Evolutionary conservation across 2,329 filamentous ascomycete genomes (phyloP), one percentile per base, ranked within the genome.

Genomic region (Colletotrichum liriopes): DNA sequence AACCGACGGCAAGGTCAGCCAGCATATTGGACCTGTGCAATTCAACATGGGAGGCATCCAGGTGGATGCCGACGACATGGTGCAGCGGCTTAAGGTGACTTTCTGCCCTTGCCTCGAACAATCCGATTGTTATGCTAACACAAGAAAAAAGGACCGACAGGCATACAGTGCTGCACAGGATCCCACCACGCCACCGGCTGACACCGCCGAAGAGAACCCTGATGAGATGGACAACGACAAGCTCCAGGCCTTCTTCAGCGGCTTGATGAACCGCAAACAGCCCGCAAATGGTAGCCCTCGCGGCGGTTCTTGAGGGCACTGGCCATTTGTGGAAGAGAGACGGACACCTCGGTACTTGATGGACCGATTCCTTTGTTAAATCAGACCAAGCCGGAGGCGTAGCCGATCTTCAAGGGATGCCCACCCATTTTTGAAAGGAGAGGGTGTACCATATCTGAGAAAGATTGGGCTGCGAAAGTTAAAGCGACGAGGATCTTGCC

Each of bases 21-120:
- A 96, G 78, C 95, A 97, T 77, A 97, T 98, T 78, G 95, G 95
- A 0, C 95, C 95, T 0, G 95, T 98, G 75, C 95, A 98, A 79
- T 98, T 98, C 85, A 99, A 99, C 81, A 96, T 99, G 89, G 96
- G 96, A 52, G 96, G 96, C 65, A 98, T 99, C 74, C 95, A 98
- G 80, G 94, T 98, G 39, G 95, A 98, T 82, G 95, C 95, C 11
- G 95, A 98, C 79, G 95, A 98, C 78, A 96, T 97, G 93, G 84
- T 98, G 70, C 93, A 95, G 81, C 90, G 93, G 77, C 86, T 97
- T 73, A 95, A 95, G 90, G 94, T 96, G 4, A 65, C 45, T 39
- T 2, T 11, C 1, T n/a, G 1, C 3, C 52, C 26, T 52, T 18
- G 2, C 7, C 5, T 5, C 20, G 4, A 39, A 16, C 43, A 47